Conservation (phyloP, 495 filamentous ascomycete species). For the Penicillium turbatum region DNA sequence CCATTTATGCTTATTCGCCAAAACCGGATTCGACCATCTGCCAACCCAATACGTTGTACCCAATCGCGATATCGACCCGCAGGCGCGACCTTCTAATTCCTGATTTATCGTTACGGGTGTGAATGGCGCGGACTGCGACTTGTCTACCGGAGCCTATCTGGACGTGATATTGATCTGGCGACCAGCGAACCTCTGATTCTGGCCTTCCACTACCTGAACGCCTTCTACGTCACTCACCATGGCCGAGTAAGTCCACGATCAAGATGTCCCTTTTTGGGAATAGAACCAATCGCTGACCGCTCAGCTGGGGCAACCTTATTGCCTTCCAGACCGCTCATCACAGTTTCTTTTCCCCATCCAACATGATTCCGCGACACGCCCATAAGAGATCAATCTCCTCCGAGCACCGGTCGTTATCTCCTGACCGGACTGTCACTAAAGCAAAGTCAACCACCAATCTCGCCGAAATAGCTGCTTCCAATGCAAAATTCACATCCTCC, state of each 20-base stretch:
- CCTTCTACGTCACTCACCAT: conserved; percentile 34
- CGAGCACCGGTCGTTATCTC: conserved; percentile 36
- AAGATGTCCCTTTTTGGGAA: background rate
- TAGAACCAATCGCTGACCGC: conserved; percentile 7
- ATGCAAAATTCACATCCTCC: conserved; percentile 1
- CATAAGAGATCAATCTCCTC: conserved; percentile 44
- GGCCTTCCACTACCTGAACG: conserved; percentile 20
- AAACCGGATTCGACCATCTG: conserved; percentile 1
- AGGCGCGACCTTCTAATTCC: conserved; percentile 16
- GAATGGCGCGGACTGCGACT: conserved; percentile 16
- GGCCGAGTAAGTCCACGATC: conserved; percentile 39
- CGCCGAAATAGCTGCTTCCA: conserved; percentile 21
- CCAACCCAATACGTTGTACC: background rate
- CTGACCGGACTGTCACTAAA: conserved; percentile 40
- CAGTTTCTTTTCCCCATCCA: conserved; percentile 38
- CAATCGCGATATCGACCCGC: conserved; percentile 9
- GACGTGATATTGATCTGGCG: conserved; percentile 13
- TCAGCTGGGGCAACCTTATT: conserved; percentile 33
- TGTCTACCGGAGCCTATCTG: conserved; percentile 6
- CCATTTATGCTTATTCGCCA: background rate
- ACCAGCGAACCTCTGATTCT: background rate
- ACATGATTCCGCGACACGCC: conserved; percentile 41
- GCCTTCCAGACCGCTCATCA: conserved; percentile 43
- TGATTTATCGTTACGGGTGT: conserved; percentile 6
- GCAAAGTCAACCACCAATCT: conserved; percentile 44